Base-by-base conservation (phyloP, 2,329 filamentous ascomycete species). In the Penicillium sp. region DNA sequence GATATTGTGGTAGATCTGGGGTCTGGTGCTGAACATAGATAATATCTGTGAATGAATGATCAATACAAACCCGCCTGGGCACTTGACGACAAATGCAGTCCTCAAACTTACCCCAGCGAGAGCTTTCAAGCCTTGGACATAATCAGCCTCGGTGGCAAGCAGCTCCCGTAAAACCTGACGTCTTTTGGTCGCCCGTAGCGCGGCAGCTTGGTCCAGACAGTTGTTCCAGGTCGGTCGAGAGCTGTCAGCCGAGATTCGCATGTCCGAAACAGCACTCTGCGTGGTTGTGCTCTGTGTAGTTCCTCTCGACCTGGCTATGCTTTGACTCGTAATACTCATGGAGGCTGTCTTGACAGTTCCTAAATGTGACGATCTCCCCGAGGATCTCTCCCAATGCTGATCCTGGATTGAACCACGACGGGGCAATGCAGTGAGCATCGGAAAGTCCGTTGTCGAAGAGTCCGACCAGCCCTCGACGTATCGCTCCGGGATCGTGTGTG, bases 61-160 rank as follows among this genome's bases (percentile, higher is more conserved):
- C 73, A 72, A 46, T 72, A 72, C 25, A 49, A 54, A 27, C 7
- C 18, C 23, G 4, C 20, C 20, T 23, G 20, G 15, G 20, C 20
- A 13, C 18, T 10, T n/a, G 29, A 27, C 7, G 20, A 40, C n/a
- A 44, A 10, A 4, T 9, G 12, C 6, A 13, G 18, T 10, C 7
- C 13, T 31, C 2, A 25, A 9, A 47, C 82, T 65, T 73, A 92
- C 91, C 71, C 95, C 90, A 66, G 87, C 86, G 51, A 97, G 75
- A 57, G 93, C 89, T 60, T 89, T 89, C 50, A 97, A 71, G 62
- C 95, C 92, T 13, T 85, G 82, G 60, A 97, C 84, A 66, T 97
- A 97, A 62, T 86, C 83, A 66, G 93, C 87, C 68, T 97, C 93
- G 0, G 91, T 95, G 49, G 74, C 80, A 53, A 96, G 82, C 44